Base-by-base conservation (phyloP, 1,284 basidiomycete genomes). In the Ustilago bromivora region DNA sequence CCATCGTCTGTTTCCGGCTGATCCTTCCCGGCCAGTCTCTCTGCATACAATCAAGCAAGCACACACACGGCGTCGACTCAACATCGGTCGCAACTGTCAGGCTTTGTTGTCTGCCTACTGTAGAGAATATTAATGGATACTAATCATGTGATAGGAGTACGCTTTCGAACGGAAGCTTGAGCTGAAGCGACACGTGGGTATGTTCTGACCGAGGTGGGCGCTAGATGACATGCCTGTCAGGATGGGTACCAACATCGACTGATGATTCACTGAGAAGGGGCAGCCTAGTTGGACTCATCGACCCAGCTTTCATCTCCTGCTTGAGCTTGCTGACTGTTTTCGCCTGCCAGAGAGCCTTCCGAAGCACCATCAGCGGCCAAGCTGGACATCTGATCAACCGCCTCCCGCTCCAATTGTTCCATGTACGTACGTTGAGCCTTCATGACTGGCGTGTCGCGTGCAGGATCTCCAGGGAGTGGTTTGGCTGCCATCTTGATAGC, bases 401-500 rank as follows among this genome's bases (percentile, higher is more conserved):
- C 74, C 56, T 71, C 74, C 8, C 60, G 61, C 47, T 68, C 61
- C 15, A 76, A 46, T 41, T 69, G 65, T 53, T 76, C 74, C 69
- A 66, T 51, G 31, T 69, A 63, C 3, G 73, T 61, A 46, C 72
- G 66, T 46, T 79, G 72, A 35, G 77, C 77, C 51, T 57, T 65
- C 69, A 79, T 72, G 17, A 79, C 69, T 11, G 77, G 77, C 41
- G 77, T 73, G 51, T 79, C 77, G 19, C 55, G 59, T 0, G 59
- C 59, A 2, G 65, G 54, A 38, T 73, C 71, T 10, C 69, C 70
- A 9, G 73, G 73, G 31, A 76, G 38, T 38, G 73, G 73, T 49
- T 76, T 76, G 31, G 73, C 74, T 40, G 77, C 73, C 66, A 73
- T 61, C 49, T 71, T 61, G 68, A 80, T 72, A 13, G 78, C 78